Base-by-base conservation (phyloP, 768 basidiomycete genomes). In the Lactarius pseudohatsudake region DNA sequence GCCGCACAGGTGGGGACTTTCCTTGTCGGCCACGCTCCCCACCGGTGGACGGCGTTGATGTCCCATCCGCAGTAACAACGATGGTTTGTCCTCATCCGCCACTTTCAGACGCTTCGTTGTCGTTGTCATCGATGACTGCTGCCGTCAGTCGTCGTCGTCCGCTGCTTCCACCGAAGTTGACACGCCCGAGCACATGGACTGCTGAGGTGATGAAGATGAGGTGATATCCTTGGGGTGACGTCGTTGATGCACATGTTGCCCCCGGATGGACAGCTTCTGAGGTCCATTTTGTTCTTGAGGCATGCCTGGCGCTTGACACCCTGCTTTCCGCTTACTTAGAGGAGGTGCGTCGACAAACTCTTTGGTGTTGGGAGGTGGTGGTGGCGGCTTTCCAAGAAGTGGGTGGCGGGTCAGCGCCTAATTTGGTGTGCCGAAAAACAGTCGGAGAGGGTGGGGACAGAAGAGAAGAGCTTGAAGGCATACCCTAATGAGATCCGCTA, bases 401-500 rank as follows among this genome's bases (percentile, higher is more conserved):
- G 36, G 45, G 18, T 30, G 38, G 38, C 15, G 38, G 36, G 36
- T 13, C 36, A 38, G 11, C 36, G 36, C 11, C 36, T 38, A 38
- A 38, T 38, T 3, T 38, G 13, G n/a, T n/a, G 10, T 22, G 45
- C 45, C 11, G 10, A n/a, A n/a, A n/a, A 32, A 34, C 11, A 15
- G 34, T 34, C 43, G 43, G 54, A 58, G 13, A 32, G 30, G 38
- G 56, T 11, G n/a, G n/a, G 61, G 53, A 61, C 40, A 36, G 15
- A 43, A 54, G 30, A 67, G 63, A 67, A 34, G 57, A 55, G 41
- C 26, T 43, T 43, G 38, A 47, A 61, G 45, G 59, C 71, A 36
- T 59, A 72, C 71, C 64, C 70, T 72, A 54, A 62, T 71, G 55
- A 72, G 62, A 54, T 62, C 65, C 61, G 61, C 71, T 56, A 66